Percentiles rank a stretch among this genome's conserved stretches.
These are phyloP conservation scores for Candida buenavistaensis DNA, from an alignment of 1,139 yeast genomes.

Conservation along the genomic window DNA sequence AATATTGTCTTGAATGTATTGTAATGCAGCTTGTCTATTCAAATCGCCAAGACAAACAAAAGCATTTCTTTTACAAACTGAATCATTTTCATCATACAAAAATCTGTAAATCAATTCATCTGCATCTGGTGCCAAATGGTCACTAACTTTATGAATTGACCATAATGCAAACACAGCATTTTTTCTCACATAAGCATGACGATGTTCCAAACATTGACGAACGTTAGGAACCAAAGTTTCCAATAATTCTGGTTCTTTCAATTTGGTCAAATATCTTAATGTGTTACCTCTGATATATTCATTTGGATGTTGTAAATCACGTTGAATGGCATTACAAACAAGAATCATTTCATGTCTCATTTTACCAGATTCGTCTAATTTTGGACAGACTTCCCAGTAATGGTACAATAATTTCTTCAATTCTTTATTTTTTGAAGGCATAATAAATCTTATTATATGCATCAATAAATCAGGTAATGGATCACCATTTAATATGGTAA, in stretches of 20 bases:
- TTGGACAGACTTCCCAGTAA: conserved; percentile 98
- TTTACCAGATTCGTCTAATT: conserved; percentile 82
- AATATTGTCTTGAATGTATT: conserved; percentile 74
- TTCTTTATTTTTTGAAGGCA: conserved; percentile 92
- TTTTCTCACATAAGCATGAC: conserved; percentile 97
- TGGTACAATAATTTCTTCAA: conserved; percentile 90
- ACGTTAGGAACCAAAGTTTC: conserved; percentile 96
- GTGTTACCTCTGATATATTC: conserved; percentile 97
- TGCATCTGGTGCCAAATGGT: conserved; percentile 92
- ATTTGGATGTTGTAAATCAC: conserved; percentile 97
- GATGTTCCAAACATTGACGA: conserved; percentile 87
- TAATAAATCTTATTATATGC: conserved; percentile 95
- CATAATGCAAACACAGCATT: conserved; percentile 92
- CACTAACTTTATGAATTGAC: conserved; percentile 79
- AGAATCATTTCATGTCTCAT: conserved; percentile 98
- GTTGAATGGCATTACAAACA: conserved; percentile 96
- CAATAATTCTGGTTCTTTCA: conserved; percentile 89
- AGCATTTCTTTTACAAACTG: conserved; percentile 95
- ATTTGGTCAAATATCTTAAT: conserved; percentile 83
- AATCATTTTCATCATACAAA: conserved; percentile 80
- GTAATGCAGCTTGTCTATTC: conserved; percentile 82
- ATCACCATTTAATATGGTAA: conserved; percentile 90
- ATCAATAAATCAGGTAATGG: conserved; percentile 92
- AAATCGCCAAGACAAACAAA: conserved; percentile 83
- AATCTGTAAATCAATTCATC: conserved; percentile 77